phyloP scores from a whole-genome alignment of 805 yeast genomes.

The Hanseniaspora pseudoguilliermondii region DNA sequence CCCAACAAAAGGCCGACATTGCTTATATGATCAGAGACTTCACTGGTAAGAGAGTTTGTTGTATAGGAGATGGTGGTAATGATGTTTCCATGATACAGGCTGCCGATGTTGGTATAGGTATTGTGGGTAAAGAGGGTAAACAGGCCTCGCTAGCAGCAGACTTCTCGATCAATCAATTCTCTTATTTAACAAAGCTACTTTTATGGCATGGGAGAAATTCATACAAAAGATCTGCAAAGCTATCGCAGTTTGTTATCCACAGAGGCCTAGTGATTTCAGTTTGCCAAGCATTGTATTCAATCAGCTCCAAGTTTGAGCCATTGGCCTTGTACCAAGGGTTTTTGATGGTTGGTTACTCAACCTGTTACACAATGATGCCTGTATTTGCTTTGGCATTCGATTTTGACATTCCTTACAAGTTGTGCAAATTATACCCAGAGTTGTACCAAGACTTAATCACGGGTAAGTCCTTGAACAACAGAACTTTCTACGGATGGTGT shows the following conservation, averaged over 20 bases:
- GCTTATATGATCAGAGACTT: conserved; percentile 63
- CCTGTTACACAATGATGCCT: conserved; percentile 95
- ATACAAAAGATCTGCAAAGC: conserved; percentile 86
- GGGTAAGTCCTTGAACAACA: conserved; percentile 75
- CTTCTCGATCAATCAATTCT: conserved; percentile 84
- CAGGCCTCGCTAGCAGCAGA: conserved; percentile 97
- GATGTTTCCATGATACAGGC: conserved; percentile 98
- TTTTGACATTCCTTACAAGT: conserved; percentile 76
- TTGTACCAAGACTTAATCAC: conserved; percentile 81
- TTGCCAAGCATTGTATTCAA: conserved; percentile 86
- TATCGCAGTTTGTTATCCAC: conserved; percentile 92
- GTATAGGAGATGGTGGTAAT: conserved; percentile 98
- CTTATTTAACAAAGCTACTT: conserved; percentile 70
- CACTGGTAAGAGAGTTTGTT: conserved; percentile 85
- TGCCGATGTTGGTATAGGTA: conserved; percentile 98
- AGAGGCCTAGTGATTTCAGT: conserved; percentile 88
- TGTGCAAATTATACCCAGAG: conserved; percentile 87
- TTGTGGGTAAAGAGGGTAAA: conserved; percentile 95
- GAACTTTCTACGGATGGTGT: conserved; percentile 86
- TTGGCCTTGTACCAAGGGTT: conserved; percentile 90
- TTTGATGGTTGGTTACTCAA: conserved; percentile 97
- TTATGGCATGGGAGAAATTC: conserved; percentile 98
- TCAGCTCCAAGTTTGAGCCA: conserved; percentile 81
- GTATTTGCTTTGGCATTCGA: conserved; percentile 88
- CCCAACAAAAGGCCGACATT: conserved; percentile 96